Conservation (phyloP, 139 green algal species). For the Picochlorum sp. region DNA sequence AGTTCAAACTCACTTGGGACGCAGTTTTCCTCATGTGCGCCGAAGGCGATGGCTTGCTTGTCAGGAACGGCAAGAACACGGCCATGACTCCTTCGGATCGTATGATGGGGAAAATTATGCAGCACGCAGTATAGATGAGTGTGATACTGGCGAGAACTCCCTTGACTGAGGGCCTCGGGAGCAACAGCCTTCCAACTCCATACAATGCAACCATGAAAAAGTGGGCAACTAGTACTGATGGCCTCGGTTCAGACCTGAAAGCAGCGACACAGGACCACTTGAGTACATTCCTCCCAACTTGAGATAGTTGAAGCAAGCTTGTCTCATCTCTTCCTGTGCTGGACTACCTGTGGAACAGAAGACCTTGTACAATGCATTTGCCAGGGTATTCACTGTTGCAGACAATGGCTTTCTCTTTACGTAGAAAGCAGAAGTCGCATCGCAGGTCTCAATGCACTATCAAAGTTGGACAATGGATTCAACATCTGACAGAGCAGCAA, state of each 20-base stretch:
- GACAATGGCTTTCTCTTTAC: constrained; percentile 74
- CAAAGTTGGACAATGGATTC: constrained; percentile 63
- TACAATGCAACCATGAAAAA: constrained; percentile 95
- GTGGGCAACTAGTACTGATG: constrained; percentile 83
- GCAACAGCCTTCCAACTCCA: constrained; percentile 76
- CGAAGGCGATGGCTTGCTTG: constrained; percentile 33
- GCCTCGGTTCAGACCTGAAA: constrained; percentile 84
- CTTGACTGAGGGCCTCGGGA: constrained; percentile 66
- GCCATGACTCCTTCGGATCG: constrained; percentile 47
- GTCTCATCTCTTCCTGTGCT: constrained; percentile 92
- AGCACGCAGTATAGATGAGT: constrained; percentile 47
- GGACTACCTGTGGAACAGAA: constrained; percentile 63
- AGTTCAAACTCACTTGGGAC: neutral
- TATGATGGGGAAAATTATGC: constrained; percentile 91
- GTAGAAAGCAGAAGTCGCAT: constrained; percentile 76
- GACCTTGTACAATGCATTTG: constrained; percentile 93
- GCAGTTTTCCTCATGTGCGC: constrained; percentile 10
- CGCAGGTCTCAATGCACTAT: constrained; percentile 51
- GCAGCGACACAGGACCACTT: constrained; percentile 74
- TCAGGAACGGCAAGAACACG: constrained; percentile 66
- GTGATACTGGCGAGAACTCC: constrained; percentile 48
- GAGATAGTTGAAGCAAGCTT: constrained; percentile 98
- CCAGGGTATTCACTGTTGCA: constrained; percentile 98
- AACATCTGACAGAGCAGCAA: constrained; percentile 71
- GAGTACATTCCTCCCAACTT: constrained; percentile 73